Evolutionary conservation across 2,329 filamentous ascomycete genomes (phyloP).

Genomic region (Microsporum ferrugineum): DNA sequence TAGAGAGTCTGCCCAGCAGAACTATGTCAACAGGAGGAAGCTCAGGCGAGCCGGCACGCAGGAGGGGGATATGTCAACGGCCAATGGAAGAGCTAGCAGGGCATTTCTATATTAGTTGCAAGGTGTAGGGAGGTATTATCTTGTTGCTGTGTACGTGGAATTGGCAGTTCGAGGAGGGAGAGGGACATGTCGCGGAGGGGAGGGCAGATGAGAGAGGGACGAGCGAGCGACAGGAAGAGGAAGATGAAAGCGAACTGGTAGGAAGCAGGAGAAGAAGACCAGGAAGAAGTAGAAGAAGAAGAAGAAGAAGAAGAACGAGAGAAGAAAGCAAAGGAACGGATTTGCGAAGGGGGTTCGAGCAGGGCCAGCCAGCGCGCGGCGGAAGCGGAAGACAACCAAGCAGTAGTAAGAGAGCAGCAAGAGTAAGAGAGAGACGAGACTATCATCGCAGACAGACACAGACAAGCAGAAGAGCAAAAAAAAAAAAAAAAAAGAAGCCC

Average conservation of each 20-base stretch:
- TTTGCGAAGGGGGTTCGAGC: conserved; percentile 23
- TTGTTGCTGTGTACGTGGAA: background rate
- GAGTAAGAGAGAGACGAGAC: too few species aligned
- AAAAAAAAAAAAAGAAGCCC: conserved; percentile 1
- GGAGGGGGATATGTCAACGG: background rate
- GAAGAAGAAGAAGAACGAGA: conserved; percentile 19
- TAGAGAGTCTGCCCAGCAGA: conserved; percentile 11
- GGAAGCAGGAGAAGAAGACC: conserved; percentile 15
- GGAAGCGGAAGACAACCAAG: conserved; percentile 19
- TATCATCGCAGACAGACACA: too few species aligned
- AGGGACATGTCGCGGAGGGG: background rate
- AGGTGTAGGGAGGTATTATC: background rate
- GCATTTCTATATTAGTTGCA: background rate
- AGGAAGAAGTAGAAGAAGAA: conserved; percentile 21
- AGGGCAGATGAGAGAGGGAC: background rate
- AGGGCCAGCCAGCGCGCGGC: conserved; percentile 28
- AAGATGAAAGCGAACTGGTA: background rate
- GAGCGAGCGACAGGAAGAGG: conserved; percentile 2
- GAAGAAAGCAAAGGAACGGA: too few species aligned
- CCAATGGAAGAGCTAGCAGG: background rate
- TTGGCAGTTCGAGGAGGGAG: background rate
- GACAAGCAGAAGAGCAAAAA: too few species aligned
- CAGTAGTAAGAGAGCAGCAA: background rate
- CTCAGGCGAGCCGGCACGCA: background rate
- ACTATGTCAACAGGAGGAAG: background rate